phyloP scores from a whole-genome alignment of 2,329 filamentous ascomycete species.

The Cladosporium sp. region DNA sequence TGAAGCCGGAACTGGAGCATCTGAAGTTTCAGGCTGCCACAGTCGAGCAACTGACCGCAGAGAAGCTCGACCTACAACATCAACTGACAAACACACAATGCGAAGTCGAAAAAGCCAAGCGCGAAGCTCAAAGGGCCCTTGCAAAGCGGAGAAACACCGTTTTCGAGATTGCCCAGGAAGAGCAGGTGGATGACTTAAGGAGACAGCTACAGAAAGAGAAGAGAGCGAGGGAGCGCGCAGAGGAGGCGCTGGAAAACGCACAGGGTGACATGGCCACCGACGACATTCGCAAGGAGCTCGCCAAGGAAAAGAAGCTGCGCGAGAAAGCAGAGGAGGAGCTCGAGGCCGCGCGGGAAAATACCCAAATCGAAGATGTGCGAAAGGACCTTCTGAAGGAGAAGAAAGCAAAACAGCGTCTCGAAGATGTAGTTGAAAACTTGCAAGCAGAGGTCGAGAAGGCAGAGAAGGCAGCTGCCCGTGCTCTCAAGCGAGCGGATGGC shows the following conservation, averaged over 20 bases:
- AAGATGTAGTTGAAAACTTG: conserved; percentile 33
- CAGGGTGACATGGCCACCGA: conserved; percentile 30
- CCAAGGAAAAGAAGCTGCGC: conserved; percentile 28
- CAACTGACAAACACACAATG: conserved; percentile 74
- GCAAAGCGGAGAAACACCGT: conserved; percentile 49
- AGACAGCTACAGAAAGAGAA: conserved; percentile 45
- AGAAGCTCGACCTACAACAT: conserved; percentile 75
- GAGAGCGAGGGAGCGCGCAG: conserved; percentile 41
- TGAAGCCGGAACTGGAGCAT: conserved; percentile 61
- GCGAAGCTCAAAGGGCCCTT: conserved; percentile 57
- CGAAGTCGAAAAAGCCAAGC: conserved; percentile 77
- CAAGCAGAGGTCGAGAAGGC: conserved; percentile 31
- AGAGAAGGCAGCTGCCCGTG: conserved; percentile 33
- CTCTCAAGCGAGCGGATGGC: conserved; percentile 39
- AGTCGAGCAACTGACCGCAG: conserved; percentile 66
- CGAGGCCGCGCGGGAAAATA: conserved; percentile 35
- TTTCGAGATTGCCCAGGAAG: conserved; percentile 41
- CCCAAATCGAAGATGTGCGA: conserved; percentile 30
- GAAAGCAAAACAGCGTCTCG: conserved; percentile 28
- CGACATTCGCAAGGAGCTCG: conserved; percentile 30
- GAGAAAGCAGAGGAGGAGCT: conserved; percentile 32
- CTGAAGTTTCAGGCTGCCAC: conserved; percentile 54
- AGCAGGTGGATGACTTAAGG: conserved; percentile 42
- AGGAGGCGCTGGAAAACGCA: conserved; percentile 31
- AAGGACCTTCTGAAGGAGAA: conserved; percentile 30